Evolutionary conservation across 1,139 yeast species (phyloP).

Genomic region (Yamadazyma friedrichii): DNA sequence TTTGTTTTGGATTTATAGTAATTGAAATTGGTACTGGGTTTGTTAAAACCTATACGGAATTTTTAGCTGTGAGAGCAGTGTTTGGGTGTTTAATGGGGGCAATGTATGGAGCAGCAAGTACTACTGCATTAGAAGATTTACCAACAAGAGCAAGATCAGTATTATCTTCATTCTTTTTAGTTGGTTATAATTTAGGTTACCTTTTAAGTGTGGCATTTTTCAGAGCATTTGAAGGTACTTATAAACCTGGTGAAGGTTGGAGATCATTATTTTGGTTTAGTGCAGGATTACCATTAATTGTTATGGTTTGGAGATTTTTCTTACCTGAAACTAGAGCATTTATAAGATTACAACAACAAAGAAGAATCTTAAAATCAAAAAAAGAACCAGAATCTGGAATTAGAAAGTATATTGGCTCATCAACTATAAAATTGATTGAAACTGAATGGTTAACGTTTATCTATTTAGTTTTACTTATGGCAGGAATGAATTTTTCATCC

Average conservation of each 20-base stretch:
- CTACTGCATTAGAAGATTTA: constrained; percentile 36
- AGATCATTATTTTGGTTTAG: constrained; percentile 79
- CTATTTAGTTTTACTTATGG: constrained; percentile 45
- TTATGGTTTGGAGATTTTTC: constrained; percentile 31
- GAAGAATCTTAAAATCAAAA: constrained; percentile 11
- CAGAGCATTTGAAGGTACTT: constrained; percentile 59
- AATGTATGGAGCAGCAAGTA: constrained; percentile 30
- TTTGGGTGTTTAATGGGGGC: constrained; percentile 45
- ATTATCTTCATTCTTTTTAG: constrained; percentile 37
- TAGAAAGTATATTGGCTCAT: constrained; percentile 14
- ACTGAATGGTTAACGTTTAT: constrained; percentile 45
- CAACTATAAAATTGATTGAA: constrained; percentile 22
- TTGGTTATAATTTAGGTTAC: constrained; percentile 41
- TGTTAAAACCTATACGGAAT: constrained; percentile 59
- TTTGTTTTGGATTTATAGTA: constrained; percentile 51
- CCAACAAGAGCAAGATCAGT: constrained; percentile 35
- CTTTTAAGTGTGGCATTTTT: constrained; percentile 36
- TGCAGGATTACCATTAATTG: constrained; percentile 50
- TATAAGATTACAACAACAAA: constrained; percentile 18
- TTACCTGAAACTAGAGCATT: constrained; percentile 35
- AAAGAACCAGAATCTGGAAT: constrained; percentile 4
- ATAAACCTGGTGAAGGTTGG: constrained; percentile 55
- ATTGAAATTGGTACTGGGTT: constrained; percentile 76
- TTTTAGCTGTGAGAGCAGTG: constrained; percentile 56
- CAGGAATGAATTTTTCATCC: constrained; percentile 52